phyloP scores from a whole-genome alignment of 2,329 filamentous ascomycete genomes.

The Botryotinia convoluta region DNA sequence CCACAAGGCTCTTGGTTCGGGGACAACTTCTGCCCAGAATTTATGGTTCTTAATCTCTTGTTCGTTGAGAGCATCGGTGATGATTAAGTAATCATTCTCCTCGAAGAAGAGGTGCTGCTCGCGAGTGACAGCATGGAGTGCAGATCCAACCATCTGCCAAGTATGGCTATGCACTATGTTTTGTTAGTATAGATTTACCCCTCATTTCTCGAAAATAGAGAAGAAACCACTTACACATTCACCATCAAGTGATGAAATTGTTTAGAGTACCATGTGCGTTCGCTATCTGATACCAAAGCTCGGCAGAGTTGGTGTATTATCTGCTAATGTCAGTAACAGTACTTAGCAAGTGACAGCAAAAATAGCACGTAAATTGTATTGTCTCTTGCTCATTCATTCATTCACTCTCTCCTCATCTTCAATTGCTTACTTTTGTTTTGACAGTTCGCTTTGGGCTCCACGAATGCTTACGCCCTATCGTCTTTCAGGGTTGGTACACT shows the following conservation, averaged over 20 bases:
- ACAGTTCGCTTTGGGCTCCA: neutral
- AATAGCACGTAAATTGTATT: neutral
- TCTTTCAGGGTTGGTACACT: neutral
- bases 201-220: neutral
- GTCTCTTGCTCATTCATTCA: too few species aligned
- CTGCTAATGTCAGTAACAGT: neutral
- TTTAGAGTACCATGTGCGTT: neutral
- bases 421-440: neutral
- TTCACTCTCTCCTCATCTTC: neutral
- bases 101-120: constrained; percentile 18
- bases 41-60: constrained; percentile 30
- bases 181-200: neutral
- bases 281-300: neutral
- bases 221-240: neutral
- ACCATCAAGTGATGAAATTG: neutral
- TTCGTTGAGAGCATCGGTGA: constrained; percentile 30
- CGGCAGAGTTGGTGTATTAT: neutral
- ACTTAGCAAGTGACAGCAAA: neutral
- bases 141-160: neutral
- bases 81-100: constrained; percentile 36
- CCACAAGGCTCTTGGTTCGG: constrained; percentile 30
- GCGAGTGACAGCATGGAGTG: neutral
- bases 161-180: neutral
- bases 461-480: neutral
- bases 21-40: constrained; percentile 39